Base-by-base conservation (phyloP, 73 alveolate genomes). In the Diophrys appendiculata region DNA sequence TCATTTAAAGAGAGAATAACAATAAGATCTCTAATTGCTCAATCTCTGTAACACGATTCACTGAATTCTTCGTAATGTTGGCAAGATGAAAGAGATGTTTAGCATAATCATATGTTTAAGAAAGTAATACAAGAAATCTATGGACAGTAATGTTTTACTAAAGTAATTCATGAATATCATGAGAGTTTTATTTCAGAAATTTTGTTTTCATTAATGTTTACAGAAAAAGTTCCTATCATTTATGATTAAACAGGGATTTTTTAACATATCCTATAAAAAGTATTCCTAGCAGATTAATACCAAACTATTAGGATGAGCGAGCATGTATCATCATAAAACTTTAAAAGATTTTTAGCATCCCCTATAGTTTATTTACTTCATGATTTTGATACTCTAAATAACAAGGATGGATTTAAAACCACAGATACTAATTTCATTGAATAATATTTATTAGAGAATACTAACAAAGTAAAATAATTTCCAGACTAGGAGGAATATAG, bases 1-100 rank as follows among this genome's bases (percentile, higher is more conserved):
- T 83, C 91, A 23, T 29, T 67, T 30, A 65, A 71, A 28, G 91
- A 83, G 52, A 74, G 86, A 33, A 55, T 75, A 22, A 18, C 53
- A 25, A 65, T 65, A 18, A 74, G 91, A 52, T 73, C 65, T 26
- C 81, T 75, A 43, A 31, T 83, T 11, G 76, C 33, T 27, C 77
- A 83, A 27, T 33, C 52, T 28, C 34, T 83, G 22, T 32, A 27
- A 1, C 33, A 24, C 22, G 80, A 32, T 2, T 33, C 54, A 14
- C 5, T 67, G 1, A 54, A 73, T 65, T 26, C 77, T 29, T 43
- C 77, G 60, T 72, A 81, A 35, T 75, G 71, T 56, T 65, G 91
- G 81, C 29, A 28, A 22, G 81, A 56, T 18, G 73, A 29, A 2
- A 72, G 18, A 67, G 75, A 67, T n/a, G 23, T 26, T n/a, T 25